Evolutionary conservation across 352 stramenopile species (phyloP).

Genomic region (Peronospora belbahrii): DNA sequence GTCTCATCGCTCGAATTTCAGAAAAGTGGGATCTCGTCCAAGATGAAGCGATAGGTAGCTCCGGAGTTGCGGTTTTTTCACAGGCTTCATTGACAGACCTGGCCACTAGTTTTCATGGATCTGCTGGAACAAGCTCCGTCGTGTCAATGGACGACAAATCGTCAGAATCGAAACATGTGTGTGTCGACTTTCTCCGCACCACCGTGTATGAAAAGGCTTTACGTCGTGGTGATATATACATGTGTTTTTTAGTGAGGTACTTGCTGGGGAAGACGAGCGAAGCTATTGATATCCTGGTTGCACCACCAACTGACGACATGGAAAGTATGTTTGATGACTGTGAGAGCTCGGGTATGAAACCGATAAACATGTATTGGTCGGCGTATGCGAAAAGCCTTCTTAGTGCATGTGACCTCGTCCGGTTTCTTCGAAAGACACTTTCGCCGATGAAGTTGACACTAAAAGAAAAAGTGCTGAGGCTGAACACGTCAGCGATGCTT

Average conservation of each 20-base stretch:
- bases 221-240: constrained; percentile 61
- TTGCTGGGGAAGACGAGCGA: constrained; percentile 37
- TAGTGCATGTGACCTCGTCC: constrained; percentile 54
- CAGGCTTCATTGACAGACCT: constrained; percentile 54
- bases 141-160: constrained; percentile 1
- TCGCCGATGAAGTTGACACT: constrained; percentile 35
- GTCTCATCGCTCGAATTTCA: constrained; percentile 67
- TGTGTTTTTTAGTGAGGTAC: constrained; percentile 68
- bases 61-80: constrained; percentile 14
- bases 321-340: constrained; percentile 42
- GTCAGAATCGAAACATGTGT: constrained; percentile 31
- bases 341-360: constrained; percentile 2
- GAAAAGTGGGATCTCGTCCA: constrained; percentile 66
- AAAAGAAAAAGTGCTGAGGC: constrained; percentile 45
- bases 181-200: constrained; percentile 54
- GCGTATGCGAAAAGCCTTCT: constrained; percentile 65
- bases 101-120: constrained; percentile 36
- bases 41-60: constrained; percentile 6
- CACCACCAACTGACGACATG: constrained; percentile 41
- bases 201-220: constrained; percentile 42
- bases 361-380: constrained; percentile 57
- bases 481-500: constrained; percentile 44
- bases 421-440: constrained; percentile 49
- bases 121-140: constrained; percentile 3
- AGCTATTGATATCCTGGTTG: constrained; percentile 48